phyloP scores from a whole-genome alignment of 345 rosid species.

The Euphorbia lathyris region DNA sequence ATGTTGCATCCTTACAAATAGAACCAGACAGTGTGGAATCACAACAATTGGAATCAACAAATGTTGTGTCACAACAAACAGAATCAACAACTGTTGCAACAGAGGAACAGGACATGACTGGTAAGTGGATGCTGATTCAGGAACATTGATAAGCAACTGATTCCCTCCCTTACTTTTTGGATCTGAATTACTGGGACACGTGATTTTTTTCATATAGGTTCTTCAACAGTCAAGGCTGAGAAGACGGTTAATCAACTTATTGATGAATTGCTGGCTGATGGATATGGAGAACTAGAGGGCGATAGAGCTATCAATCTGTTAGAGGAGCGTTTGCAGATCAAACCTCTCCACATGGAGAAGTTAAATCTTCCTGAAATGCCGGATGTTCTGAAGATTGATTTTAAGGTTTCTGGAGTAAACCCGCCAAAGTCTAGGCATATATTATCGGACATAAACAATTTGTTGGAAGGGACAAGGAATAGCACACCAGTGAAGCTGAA shows the following conservation, averaged over 20 bases:
- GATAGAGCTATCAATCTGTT: conserved; percentile 53
- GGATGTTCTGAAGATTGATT: conserved; percentile 44
- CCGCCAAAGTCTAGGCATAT: conserved; percentile 43
- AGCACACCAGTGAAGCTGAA: conserved; percentile 35
- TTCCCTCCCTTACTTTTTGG: not conserved
- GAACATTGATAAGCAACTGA: conserved; percentile 5
- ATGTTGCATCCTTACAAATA: conserved; percentile 6
- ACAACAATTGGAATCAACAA: not conserved
- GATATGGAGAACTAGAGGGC: conserved; percentile 53
- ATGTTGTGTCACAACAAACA: conserved; percentile 31
- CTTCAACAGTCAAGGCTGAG: conserved; percentile 40
- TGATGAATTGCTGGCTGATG: conserved; percentile 49
- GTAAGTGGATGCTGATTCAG: conserved; percentile 40
- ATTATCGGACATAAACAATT: conserved; percentile 50
- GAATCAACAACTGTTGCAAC: conserved; percentile 11
- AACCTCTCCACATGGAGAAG: conserved; percentile 44
- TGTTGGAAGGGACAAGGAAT: conserved; percentile 32
- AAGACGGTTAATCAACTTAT: conserved; percentile 41
- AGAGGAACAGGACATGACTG: conserved; percentile 27
- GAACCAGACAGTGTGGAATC: not conserved
- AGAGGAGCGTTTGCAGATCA: conserved; percentile 56
- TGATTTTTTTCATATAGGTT: conserved; percentile 33
- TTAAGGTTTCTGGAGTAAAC: conserved; percentile 39
- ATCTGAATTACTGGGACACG: conserved; percentile 19
- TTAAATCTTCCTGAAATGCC: conserved; percentile 56